Percentiles rank a stretch among this genome's conserved stretches.
Conservation (phyloP, 1,139 yeast genomes). For the Tardiomyces digboiensis region DNA sequence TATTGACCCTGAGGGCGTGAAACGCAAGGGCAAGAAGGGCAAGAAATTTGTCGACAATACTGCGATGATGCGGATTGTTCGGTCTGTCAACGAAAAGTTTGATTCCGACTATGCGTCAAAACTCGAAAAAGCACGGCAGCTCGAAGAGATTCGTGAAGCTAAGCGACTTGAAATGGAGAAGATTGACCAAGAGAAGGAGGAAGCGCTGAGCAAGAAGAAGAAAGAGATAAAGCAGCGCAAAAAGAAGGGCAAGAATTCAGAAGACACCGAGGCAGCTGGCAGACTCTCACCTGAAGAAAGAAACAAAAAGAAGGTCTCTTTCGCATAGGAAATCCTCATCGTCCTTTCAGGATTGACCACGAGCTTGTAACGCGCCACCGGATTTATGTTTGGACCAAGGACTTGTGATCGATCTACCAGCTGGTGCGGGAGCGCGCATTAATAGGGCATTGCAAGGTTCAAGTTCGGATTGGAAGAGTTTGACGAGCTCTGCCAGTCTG, state of each 20-base stretch:
- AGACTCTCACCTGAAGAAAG: too few species aligned
- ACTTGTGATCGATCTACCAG: too few species aligned
- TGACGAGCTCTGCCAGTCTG: too few species aligned
- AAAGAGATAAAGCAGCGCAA: slow-evolving; percentile 56
- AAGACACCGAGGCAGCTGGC: background rate
- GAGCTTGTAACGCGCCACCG: too few species aligned
- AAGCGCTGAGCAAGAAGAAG: slow-evolving; percentile 69
- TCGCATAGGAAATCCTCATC: too few species aligned
- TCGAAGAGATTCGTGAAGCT: slow-evolving; percentile 83
- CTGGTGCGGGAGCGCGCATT: too few species aligned
- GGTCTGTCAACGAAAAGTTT: slow-evolving; percentile 70
- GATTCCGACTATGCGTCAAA: slow-evolving; percentile 84
- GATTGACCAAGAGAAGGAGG: slow-evolving; percentile 62
- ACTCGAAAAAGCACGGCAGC: slow-evolving; percentile 77
- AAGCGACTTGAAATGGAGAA: slow-evolving; percentile 81
- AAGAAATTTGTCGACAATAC: slow-evolving; percentile 81
- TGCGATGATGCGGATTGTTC: slow-evolving; percentile 57
- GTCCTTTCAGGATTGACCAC: too few species aligned
- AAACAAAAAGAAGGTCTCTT: too few species aligned
- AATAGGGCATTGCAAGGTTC: too few species aligned
- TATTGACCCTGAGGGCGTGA: slow-evolving; percentile 74
- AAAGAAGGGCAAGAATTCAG: slow-evolving; percentile 6
- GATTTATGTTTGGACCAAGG: too few species aligned
- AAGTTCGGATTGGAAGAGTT: too few species aligned
- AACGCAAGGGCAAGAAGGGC: slow-evolving; percentile 79